Percentiles rank a stretch among this genome's conserved stretches.
Evolutionary conservation across 2,329 filamentous ascomycete species (phyloP).

Genomic region (Cryphonectria nitschkei): DNA sequence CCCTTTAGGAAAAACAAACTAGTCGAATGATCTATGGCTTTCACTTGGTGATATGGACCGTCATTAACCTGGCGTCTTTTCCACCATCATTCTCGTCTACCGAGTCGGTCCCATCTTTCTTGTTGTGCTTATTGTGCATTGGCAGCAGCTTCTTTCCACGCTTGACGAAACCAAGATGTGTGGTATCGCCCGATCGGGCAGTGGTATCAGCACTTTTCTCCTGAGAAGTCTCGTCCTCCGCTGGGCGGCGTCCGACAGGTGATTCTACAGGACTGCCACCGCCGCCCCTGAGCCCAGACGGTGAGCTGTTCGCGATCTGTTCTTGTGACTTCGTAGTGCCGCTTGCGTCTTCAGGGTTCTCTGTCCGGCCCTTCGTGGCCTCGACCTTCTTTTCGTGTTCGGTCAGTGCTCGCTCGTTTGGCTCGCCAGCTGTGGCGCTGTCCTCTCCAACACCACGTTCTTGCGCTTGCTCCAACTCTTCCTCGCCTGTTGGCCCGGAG

Average conservation of each 20-base stretch:
- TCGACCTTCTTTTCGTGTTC: slow-evolving; percentile 26
- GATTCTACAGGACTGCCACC: background rate
- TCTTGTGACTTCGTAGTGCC: slow-evolving; percentile 15
- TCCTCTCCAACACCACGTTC: background rate
- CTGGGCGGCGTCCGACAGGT: background rate
- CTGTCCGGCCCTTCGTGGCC: slow-evolving; percentile 22
- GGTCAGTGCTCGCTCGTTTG: background rate
- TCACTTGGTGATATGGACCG: slow-evolving; percentile 18
- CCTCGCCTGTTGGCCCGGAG: slow-evolving; percentile 13
- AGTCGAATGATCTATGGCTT: background rate
- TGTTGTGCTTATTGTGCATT: background rate
- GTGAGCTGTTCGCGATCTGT: slow-evolving; percentile 5
- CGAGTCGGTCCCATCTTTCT: background rate
- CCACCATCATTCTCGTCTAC: background rate
- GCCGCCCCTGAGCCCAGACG: background rate
- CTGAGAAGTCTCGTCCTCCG: background rate
- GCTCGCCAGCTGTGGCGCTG: background rate
- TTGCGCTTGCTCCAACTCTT: background rate
- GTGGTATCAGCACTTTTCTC: background rate
- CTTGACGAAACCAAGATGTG: slow-evolving; percentile 20
- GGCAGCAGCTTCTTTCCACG: slow-evolving; percentile 24
- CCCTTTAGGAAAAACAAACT: background rate
- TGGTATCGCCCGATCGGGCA: slow-evolving; percentile 10
- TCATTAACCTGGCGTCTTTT: slow-evolving; percentile 12
- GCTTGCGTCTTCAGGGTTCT: slow-evolving; percentile 22